These are phyloP conservation scores for Phytopythium boreale DNA, from an alignment of 352 stramenopile genomes.

Conservation along the genomic window DNA sequence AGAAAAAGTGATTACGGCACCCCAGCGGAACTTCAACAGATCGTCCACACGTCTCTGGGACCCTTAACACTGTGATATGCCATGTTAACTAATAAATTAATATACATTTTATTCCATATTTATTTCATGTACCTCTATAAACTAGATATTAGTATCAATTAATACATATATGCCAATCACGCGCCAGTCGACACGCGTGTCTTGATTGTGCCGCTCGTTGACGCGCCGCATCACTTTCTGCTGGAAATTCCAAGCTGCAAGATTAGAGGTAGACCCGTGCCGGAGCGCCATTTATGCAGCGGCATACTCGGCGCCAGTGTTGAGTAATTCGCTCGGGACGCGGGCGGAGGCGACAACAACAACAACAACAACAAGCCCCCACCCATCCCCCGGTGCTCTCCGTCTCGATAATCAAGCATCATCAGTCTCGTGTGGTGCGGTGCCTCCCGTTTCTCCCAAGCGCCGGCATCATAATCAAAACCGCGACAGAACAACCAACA, in stretches of 20 bases:
- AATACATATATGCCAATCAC: neutral
- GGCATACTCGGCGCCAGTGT: too few relatives aligned
- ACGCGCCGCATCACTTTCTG: neutral
- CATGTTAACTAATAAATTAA: too few relatives aligned
- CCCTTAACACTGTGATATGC: neutral
- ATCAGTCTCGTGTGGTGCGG: neutral
- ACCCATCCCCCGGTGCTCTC: neutral
- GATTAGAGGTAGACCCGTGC: too few relatives aligned
- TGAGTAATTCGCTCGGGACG: too few relatives aligned
- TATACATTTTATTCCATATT: too few relatives aligned
- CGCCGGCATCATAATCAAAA: neutral
- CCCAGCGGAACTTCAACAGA: neutral
- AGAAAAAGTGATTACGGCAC: neutral
- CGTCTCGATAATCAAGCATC: constrained; percentile 2
- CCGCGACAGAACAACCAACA: neutral
- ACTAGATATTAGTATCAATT: neutral
- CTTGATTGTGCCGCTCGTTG: constrained; percentile 6
- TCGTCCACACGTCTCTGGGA: neutral
- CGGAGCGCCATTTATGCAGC: neutral
- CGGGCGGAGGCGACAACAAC: neutral
- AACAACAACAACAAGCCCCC: neutral
- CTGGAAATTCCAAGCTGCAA: too few relatives aligned
- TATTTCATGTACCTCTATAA: neutral
- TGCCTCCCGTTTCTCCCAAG: neutral
- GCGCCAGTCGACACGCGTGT: neutral